Evolutionary conservation across 768 basidiomycete species (phyloP).

Genomic region (Russula vinacea): DNA sequence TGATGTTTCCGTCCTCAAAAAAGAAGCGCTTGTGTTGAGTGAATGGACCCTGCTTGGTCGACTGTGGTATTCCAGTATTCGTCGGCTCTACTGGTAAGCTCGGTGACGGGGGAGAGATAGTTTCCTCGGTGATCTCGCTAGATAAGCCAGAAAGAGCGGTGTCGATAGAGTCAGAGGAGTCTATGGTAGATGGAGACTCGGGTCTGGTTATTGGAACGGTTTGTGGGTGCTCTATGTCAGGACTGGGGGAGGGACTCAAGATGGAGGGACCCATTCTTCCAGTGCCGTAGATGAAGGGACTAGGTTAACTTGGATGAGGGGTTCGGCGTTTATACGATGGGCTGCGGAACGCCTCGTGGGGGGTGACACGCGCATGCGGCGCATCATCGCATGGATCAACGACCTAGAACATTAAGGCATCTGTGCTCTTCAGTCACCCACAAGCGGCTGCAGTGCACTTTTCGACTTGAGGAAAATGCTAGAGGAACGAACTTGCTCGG

Average conservation of each 20-base stretch:
- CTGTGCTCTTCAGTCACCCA: too few relatives aligned
- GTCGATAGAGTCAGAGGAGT: slow-evolving; percentile 6
- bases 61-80: background rate
- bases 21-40: slow-evolving; percentile 19
- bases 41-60: background rate
- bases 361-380: background rate
- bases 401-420: too few relatives aligned
- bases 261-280: slow-evolving; percentile 1
- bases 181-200: background rate
- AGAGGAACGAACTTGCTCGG: too few relatives aligned
- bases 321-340: background rate
- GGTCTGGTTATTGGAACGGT: background rate
- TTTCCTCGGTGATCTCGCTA: background rate
- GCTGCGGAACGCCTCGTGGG: background rate
- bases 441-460: too few relatives aligned
- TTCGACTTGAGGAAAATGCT: too few relatives aligned
- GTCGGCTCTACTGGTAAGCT: background rate
- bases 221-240: background rate
- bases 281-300: background rate
- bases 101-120: background rate
- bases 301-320: background rate
- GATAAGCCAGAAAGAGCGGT: background rate
- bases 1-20: slow-evolving; percentile 27
- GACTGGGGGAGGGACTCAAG: too few relatives aligned
- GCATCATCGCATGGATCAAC: too few relatives aligned